A percentile compares a stretch with the other conserved stretches of the same genome.
These are phyloP conservation scores for Suillus weaverae DNA, from an alignment of 768 basidiomycete species.

Conservation along the genomic window DNA sequence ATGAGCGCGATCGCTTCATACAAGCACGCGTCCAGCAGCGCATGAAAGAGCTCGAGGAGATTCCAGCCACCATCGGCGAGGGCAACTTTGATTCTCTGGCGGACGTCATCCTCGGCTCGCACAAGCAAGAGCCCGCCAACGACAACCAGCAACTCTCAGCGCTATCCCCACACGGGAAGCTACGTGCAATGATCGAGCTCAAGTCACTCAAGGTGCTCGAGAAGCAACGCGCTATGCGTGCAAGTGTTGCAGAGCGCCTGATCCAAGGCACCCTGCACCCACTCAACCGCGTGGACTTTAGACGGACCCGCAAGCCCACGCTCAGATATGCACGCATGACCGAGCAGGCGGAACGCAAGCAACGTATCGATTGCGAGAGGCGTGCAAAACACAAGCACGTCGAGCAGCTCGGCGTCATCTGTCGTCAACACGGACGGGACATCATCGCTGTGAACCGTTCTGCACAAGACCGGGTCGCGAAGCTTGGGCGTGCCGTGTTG, in stretches of 20 bases:
- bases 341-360: conserved; percentile 87
- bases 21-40: conserved; percentile 88
- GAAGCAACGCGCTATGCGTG: conserved; percentile 87
- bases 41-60: conserved; percentile 77
- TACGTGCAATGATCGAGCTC: conserved; percentile 90
- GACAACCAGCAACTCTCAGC: conserved; percentile 5
- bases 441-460: conserved; percentile 67
- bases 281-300: conserved; percentile 89
- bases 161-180: conserved; percentile 69
- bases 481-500: conserved; percentile 76
- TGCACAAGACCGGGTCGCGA: conserved; percentile 56
- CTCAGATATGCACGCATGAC: conserved; percentile 88
- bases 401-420: conserved; percentile 88
- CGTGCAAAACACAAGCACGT: conserved; percentile 96
- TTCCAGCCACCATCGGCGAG: conserved; percentile 81
- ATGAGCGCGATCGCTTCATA: conserved; percentile 89
- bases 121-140: conserved; percentile 23
- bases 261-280: conserved; percentile 87
- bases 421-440: conserved; percentile 74
- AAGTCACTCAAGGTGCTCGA: conserved; percentile 86
- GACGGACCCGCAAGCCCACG: conserved; percentile 79
- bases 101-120: conserved; percentile 31
- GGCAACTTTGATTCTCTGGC: conserved; percentile 60
- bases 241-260: conserved; percentile 82
- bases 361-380: conserved; percentile 88